Evolutionary conservation across 371 early-diverging fungal species (phyloP), one percentile per base, ranked within the genome.

Genomic region (Zancudomyces culisetae): DNA sequence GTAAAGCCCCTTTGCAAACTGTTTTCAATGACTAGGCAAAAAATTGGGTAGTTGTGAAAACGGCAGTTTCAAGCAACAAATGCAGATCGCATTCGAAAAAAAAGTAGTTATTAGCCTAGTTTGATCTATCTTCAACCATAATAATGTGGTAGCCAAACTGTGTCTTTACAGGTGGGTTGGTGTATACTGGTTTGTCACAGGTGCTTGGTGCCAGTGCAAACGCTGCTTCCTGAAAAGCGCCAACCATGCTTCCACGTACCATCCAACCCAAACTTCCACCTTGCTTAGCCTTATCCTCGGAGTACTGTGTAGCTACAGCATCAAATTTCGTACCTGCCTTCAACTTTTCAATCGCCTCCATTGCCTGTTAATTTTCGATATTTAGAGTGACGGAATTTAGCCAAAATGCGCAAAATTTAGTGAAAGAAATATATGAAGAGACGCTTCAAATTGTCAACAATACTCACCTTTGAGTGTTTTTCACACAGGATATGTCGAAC

Each of bases 221-320:
- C 1, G 92, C 92, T 27, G 86, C 89, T 51, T 87, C 86, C 65
- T 90, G 90, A 64, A 92, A 92, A 0, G 79, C 64, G 1, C 87
- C 90, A 3, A 87, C 88, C 93, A 90, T 89, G 12, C 81, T 74
- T 4, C 88, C 91, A 53, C 93, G 72, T 2, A 63, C 70, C 85
- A 82, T 81, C 85, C 87, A 84, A 19, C 93, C 93, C 22, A 92
- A 70, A 24, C 66, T 75, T 19, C 81, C 77, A 15, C 84, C 84
- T 12, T 62, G 59, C 54, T 74, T 82, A 27, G 90, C 90, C 67
- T 90, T 92, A 64, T 89, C 93, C 58, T 90, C 91, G 39, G 85
- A 84, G 54, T 75, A 90, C 45, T 68, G 41, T 59, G 81, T 80
- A 15, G 93, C 93, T 1, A 88, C 91, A 52, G 71, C 70, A 55